A percentile compares a stretch with the other conserved stretches of the same genome.
Conservation (phyloP, 148 eudicot species). For the Polygonum maritimum region DNA sequence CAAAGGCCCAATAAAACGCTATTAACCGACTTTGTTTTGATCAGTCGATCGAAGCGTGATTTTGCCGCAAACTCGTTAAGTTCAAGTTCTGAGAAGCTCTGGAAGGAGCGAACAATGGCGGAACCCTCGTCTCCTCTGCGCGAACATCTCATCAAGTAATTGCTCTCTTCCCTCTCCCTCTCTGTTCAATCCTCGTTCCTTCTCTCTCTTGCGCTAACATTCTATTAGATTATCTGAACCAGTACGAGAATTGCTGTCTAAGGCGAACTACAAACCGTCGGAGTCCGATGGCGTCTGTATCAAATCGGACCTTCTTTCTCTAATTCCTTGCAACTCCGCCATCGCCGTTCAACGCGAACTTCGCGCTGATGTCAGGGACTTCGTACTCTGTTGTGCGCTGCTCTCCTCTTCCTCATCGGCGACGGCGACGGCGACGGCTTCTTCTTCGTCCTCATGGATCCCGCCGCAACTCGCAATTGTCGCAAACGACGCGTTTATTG, state of each 20-base stretch:
- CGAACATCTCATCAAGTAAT: slow-evolving; percentile 37
- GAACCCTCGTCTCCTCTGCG: slow-evolving; percentile 18
- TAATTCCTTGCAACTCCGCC: slow-evolving; percentile 33
- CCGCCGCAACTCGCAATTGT: slow-evolving; percentile 33
- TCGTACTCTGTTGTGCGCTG: slow-evolving; percentile 54
- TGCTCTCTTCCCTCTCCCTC: slow-evolving; percentile 6
- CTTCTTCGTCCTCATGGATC: slow-evolving; percentile 48
- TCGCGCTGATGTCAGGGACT: slow-evolving; percentile 33
- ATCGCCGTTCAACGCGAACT: slow-evolving; percentile 9
- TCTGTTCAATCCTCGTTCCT: background rate
- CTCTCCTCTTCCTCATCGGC: slow-evolving; percentile 33
- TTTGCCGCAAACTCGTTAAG: background rate
- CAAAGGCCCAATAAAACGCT: background rate
- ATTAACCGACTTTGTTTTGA: background rate
- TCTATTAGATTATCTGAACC: slow-evolving; percentile 49
- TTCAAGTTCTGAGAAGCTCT: background rate
- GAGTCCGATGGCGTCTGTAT: slow-evolving; percentile 41
- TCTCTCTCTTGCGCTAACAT: background rate
- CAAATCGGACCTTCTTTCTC: slow-evolving; percentile 58
- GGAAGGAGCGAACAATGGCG: slow-evolving; percentile 23
- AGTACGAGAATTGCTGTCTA: slow-evolving; percentile 34
- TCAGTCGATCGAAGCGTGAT: background rate
- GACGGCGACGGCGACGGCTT: background rate
- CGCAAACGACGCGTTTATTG: slow-evolving; percentile 42
- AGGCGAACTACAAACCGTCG: slow-evolving; percentile 49